Base-by-base conservation (phyloP, 768 basidiomycete species). In the Kwoniella newhampshirensis region DNA sequence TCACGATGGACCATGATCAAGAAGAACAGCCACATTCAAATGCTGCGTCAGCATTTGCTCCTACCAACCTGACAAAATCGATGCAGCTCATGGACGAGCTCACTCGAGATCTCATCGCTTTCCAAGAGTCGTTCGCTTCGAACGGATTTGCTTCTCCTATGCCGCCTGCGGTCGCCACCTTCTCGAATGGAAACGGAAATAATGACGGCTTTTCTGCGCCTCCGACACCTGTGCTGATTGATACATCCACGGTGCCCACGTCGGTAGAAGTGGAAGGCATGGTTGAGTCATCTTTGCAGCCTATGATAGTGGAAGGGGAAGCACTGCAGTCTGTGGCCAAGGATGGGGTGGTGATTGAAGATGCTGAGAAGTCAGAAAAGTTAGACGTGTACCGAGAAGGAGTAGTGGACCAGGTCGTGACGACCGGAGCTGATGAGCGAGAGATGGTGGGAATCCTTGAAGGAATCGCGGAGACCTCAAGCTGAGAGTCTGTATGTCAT, bases 31-130 rank as follows among this genome's bases (percentile, higher is more conserved):
- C 2, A 17, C 48, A 23, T n/a, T 20, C 5, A 35, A 30, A 20
- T n/a, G n/a, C 41, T 4, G 41, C n/a, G 25, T 20, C 53, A 37
- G 32, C 45, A 30, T 87, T 87, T 37, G 87, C 88, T 84, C 86
- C 15, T 54, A 12, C 54, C 54, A 37, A 55, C 20, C 36, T 37
- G 23, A 50, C 55, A 5, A 57, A 49, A 42, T 51, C 55, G n/a
- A 51, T 45, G 41, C 56, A 83, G 77, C 81, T 87, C 79, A 89
- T 94, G 87, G 91, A 91, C 72, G 89, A 88, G 66, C 79, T 94
- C 9, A 91, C 91, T 86, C 84, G 88, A 69, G 91, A 93, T 74
- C 78, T 93, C 23, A 89, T 92, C 62, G 80, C 78, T 36, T 93
- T 94, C 73, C 91, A 93, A 77, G 90, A 93, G 73, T 82, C 84